Evolutionary conservation across 2,329 filamentous ascomycete species (phyloP), one percentile per base, ranked within the genome.

Genomic region (Aspergillus sp.): DNA sequence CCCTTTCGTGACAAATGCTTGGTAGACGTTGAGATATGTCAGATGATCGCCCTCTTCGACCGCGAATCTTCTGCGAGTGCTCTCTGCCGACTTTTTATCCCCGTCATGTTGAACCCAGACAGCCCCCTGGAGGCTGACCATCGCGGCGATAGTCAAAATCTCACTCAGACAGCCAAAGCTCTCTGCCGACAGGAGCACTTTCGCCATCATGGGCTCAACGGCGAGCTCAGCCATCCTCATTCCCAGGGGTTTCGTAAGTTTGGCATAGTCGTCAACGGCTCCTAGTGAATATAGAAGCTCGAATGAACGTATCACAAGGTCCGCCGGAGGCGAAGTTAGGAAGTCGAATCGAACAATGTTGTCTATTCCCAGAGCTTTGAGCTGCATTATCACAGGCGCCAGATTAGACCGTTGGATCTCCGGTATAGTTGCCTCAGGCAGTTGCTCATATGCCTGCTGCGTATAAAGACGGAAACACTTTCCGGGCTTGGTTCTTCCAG

Each of bases 401-500:
- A 99, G 84, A 71, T 98, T 96, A 1, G 91, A 93, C 54, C 95
- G 87, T 72, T 97, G 93, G 34, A 98, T 93, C 75, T 99, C 95
- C 0, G 95, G 95, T 2, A 92, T 82, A 9, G 91, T 96, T 30
- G 88, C 84, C 62, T 91, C 88, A 0, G 87, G 83, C 4, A 99
- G 81, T 3, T 77, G 74, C 41, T 85, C 80, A 72, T 88, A 96
- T 2, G 85, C 83, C 22, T 87, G 80, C 78, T 97, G 91, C 0
- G 93, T 96, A 76, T 96, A 99, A 0, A 99, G 83, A 13, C 94
- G 87, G 73, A 93, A 98, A 76, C 95, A 99, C 78, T 98, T 99
- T 1, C 95, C 95, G 0, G 94, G 87, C 68, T 87, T 91, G 1
- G 93, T 97, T 62, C 95, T 88, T 1, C 95, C 95, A 3, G 95